Percentiles rank a stretch among this genome's conserved stretches.
These are phyloP conservation scores for Gossypium australe DNA, from an alignment of 345 rosid genomes.

Conservation along the genomic window DNA sequence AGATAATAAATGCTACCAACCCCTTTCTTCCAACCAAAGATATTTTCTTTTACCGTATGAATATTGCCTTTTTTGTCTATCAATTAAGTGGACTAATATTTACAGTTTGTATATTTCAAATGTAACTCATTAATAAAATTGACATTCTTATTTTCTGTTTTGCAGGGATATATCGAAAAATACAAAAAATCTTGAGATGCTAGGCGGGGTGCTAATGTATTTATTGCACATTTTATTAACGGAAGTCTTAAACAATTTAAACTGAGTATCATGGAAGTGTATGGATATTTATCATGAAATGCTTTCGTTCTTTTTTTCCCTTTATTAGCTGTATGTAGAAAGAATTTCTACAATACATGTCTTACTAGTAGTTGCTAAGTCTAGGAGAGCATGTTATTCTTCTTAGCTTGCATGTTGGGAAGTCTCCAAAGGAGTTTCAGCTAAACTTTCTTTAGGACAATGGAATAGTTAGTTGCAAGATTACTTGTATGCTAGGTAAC, in stretches of 20 bases:
- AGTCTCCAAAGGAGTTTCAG: not conserved
- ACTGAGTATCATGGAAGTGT: constrained; percentile 22
- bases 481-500: not conserved
- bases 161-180: constrained; percentile 76
- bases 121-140: not conserved
- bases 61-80: not conserved
- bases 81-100: not conserved
- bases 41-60: not conserved
- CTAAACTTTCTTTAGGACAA: not conserved
- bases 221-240: not conserved
- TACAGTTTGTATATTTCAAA: not conserved
- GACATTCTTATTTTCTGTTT: constrained; percentile 17
- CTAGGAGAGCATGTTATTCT: constrained; percentile 9
- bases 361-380: constrained; percentile 1
- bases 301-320: not conserved
- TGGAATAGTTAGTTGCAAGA: not conserved
- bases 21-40: not conserved
- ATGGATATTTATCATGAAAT: constrained; percentile 11
- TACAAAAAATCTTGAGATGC: constrained; percentile 56
- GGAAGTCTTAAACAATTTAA: constrained; percentile 11
- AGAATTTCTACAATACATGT: constrained; percentile 7
- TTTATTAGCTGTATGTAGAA: constrained; percentile 5
- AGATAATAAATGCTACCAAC: not conserved
- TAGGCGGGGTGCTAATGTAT: constrained; percentile 15
- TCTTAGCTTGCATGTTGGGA: not conserved